Evolutionary conservation across 1,284 basidiomycete species (phyloP).

Genomic region (Austroboletus novae-zelandiae): DNA sequence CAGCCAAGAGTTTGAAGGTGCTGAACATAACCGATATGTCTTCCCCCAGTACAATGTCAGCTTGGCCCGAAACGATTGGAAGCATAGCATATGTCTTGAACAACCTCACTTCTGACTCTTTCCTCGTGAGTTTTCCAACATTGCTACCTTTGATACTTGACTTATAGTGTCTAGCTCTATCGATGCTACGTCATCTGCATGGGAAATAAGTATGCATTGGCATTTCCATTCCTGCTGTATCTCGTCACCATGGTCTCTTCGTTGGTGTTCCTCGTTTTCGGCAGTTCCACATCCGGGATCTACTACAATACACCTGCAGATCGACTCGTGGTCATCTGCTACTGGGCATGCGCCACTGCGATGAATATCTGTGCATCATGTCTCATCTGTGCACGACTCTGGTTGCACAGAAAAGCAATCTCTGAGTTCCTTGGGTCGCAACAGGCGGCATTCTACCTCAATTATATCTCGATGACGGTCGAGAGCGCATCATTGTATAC

Average conservation of each 20-base stretch:
- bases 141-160: no score
- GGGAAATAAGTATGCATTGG: constrained; percentile 4
- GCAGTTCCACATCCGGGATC: constrained; percentile 13
- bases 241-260: constrained; percentile 17
- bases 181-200: constrained; percentile 24
- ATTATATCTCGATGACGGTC: constrained; percentile 25
- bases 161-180: constrained; percentile 14
- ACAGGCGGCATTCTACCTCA: constrained; percentile 20
- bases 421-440: constrained; percentile 3
- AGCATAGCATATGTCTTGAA: constrained; percentile 22
- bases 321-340: constrained; percentile 13
- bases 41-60: constrained; percentile 9
- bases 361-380: constrained; percentile 17
- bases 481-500: constrained; percentile 26
- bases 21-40: constrained; percentile 12
- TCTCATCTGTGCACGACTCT: constrained; percentile 18
- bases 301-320: constrained; percentile 11
- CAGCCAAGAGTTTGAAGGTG: constrained; percentile 12
- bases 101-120: constrained; percentile 22
- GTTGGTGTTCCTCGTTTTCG: constrained; percentile 10
- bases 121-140: constrained; percentile 18
- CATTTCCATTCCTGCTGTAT: constrained; percentile 10
- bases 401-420: constrained; percentile 14
- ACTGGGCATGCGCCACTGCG: constrained; percentile 16
- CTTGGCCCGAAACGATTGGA: constrained; percentile 9